Conservation (phyloP, 2,329 filamentous ascomycete genomes). For the Epichloe aotearoae region DNA sequence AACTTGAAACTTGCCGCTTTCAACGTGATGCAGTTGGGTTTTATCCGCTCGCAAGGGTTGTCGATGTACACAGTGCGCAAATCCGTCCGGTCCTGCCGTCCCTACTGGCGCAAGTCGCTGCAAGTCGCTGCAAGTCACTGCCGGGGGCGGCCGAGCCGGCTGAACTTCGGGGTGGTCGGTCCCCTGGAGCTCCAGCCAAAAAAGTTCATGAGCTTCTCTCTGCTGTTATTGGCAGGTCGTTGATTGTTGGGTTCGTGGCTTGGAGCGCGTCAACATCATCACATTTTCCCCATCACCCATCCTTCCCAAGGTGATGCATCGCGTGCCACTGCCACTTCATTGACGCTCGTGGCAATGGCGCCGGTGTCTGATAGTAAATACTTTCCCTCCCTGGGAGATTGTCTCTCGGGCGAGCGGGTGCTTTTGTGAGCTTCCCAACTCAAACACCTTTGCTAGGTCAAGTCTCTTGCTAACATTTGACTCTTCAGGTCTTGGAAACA, state of each 20-base stretch:
- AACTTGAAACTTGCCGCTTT: not conserved
- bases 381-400: conserved; percentile 75
- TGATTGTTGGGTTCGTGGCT: too few relatives aligned
- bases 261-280: conserved; percentile 21
- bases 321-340: conserved; percentile 25
- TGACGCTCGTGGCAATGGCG: conserved; percentile 53
- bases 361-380: conserved; percentile 57
- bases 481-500: conserved; percentile 45
- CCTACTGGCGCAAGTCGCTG: not conserved
- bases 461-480: conserved; percentile 9
- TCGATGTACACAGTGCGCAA: not conserved
- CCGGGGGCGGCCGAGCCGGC: conserved; percentile 6
- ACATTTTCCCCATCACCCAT: conserved; percentile 11
- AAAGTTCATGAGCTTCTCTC: not conserved
- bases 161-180: conserved; percentile 12
- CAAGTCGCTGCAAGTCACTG: not conserved
- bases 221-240: too few relatives aligned
- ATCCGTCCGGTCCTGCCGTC: not conserved
- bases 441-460: not conserved
- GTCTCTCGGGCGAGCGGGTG: conserved; percentile 65
- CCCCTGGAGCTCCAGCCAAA: conserved; percentile 16
- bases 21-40: not conserved
- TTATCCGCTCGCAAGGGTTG: not conserved
- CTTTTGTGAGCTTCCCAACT: conserved; percentile 51
- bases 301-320: conserved; percentile 23